Base-by-base conservation (phyloP, 495 filamentous ascomycete species). In the Neurospora sp. region DNA sequence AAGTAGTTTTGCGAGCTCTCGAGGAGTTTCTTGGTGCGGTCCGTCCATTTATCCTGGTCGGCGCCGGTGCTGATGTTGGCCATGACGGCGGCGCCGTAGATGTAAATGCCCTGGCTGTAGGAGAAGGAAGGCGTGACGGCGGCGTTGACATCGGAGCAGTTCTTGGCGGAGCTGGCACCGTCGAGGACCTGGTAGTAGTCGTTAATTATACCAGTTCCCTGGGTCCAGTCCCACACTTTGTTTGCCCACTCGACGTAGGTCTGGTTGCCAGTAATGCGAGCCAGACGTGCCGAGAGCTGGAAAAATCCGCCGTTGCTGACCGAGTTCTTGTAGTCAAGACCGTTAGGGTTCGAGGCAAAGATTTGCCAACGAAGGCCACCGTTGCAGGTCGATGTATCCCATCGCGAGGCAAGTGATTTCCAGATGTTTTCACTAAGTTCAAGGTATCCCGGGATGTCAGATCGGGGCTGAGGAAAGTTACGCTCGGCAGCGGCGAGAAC, bases 341-440 rank as follows among this genome's bases (percentile, higher is more conserved):
- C 94, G 69, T 87, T 89, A 10, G 84, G 84, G 75, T 96, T 94
- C 72, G 86, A 91, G 1, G 88, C 86, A 79, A 91, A 93, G 73
- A 97, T 94, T 82, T 97, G 93, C 94, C 94, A 97, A 20, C 87
- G 81, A 68, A 97, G 79, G 6, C 93, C 93, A 42, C 93, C 93
- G 40, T 82, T 84, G 74, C 93, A 96, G 16, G 83, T 84, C 3
- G 83, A 82, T 0, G 80, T 83, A 79, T 96, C 89, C 93, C 93
- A 98, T 12, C 93, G 86, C 4, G 80, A 75, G 5, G 80, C 84
- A 73, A 85, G 79, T 10, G 80, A 81, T 73, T 83, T 82, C 78
- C 79, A 86, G 59, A 85, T 75, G 72, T 86, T 86, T 31, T 73
- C 76, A 11, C 80, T 79, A 37, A 94, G 82, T 7, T 89, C 80